Conservation (phyloP, 2,329 filamentous ascomycete species). For the Trichoderma semiorbis region DNA sequence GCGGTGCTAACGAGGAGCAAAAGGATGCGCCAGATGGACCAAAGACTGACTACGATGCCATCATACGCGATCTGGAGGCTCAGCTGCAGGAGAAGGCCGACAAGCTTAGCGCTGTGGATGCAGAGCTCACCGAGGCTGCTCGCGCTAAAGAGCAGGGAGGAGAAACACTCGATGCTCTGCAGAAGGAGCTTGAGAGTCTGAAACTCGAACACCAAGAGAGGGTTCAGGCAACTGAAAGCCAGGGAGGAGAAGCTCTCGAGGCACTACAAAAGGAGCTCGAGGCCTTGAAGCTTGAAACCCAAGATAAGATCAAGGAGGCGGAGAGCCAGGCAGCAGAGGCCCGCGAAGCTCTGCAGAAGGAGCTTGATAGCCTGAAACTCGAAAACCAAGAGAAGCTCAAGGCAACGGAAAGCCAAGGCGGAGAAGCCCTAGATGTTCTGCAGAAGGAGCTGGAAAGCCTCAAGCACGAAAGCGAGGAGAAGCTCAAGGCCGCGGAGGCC, state of each 20-base stretch:
- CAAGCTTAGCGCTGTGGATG: constrained; percentile 50
- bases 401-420: constrained; percentile 27
- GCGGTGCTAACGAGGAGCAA: constrained; percentile 41
- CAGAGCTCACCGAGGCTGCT: constrained; percentile 48
- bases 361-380: constrained; percentile 43
- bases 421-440: background rate
- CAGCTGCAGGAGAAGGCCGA: constrained; percentile 48
- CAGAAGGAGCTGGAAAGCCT: constrained; percentile 45
- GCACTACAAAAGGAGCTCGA: background rate
- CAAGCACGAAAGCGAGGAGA: constrained; percentile 34
- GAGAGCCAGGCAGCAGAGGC: background rate
- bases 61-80: constrained; percentile 45
- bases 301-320: background rate
- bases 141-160: constrained; percentile 48
- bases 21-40: constrained; percentile 41
- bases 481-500: constrained; percentile 32
- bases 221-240: background rate
- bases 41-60: constrained; percentile 48
- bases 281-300: background rate
- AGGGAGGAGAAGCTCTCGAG: background rate
- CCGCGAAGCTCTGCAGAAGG: constrained; percentile 27
- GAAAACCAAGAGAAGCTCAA: constrained; percentile 35
- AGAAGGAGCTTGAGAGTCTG: constrained; percentile 23
- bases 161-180: constrained; percentile 46
- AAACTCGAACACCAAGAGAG: background rate